Percentiles rank a stretch among this genome's conserved stretches.
These are phyloP conservation scores for Geranium brycei DNA, from an alignment of 345 rosid species.

Conservation along the genomic window DNA sequence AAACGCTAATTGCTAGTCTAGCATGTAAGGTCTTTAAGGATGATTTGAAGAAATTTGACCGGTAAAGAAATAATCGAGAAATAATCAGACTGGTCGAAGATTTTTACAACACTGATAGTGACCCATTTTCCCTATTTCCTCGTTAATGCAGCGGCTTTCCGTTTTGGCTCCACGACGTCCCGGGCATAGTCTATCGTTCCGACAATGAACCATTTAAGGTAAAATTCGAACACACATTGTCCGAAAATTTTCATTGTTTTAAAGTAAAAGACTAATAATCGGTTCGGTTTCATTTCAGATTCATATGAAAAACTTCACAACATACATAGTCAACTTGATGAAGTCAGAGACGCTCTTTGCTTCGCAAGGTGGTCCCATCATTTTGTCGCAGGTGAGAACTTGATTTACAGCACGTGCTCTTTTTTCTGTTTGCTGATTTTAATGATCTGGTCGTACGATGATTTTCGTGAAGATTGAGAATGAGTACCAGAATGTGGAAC, in stretches of 20 bases:
- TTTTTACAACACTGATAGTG: no score
- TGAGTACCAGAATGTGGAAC: slow-evolving; percentile 48
- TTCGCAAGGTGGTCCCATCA: slow-evolving; percentile 86
- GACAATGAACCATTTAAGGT: slow-evolving; percentile 83
- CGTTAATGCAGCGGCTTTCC: slow-evolving; percentile 50
- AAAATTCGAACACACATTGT: no score
- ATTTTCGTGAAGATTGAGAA: slow-evolving; percentile 48
- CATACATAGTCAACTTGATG: slow-evolving; percentile 56
- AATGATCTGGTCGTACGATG: background rate
- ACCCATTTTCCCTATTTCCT: no score
- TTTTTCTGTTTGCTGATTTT: no score
- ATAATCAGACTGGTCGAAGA: no score
- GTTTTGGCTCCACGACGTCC: slow-evolving; percentile 66
- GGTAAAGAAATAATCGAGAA: no score
- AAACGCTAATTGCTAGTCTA: no score
- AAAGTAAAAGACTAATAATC: no score
- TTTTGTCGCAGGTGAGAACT: slow-evolving; percentile 57
- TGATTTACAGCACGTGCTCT: background rate
- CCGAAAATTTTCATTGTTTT: no score
- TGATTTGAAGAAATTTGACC: no score
- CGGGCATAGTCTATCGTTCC: slow-evolving; percentile 55
- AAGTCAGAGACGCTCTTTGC: slow-evolving; percentile 48
- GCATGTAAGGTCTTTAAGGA: no score
- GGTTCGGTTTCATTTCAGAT: slow-evolving; percentile 23
- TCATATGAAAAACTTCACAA: slow-evolving; percentile 46